phyloP scores from a whole-genome alignment of 164 flowering plant genomes.

The Kalanchoe fedtschenkoi region DNA sequence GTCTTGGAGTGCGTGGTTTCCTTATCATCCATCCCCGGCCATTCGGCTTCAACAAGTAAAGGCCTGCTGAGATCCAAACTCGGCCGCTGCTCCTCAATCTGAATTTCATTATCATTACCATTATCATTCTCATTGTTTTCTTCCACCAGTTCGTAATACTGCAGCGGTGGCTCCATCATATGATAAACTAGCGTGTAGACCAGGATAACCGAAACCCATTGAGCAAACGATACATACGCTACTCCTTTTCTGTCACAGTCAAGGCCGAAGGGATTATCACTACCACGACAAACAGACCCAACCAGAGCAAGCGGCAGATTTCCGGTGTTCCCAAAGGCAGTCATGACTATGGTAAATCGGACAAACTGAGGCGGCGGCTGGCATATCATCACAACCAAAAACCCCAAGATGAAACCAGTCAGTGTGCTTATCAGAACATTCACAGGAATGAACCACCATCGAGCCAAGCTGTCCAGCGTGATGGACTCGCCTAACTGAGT shows the following conservation, averaged over 20 bases:
- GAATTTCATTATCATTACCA: conserved; percentile 12
- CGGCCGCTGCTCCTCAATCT: conserved; percentile 22
- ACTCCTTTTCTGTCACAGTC: conserved; percentile 52
- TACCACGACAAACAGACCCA: conserved; percentile 64
- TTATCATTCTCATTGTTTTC: conserved; percentile 17
- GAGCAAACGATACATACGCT: conserved; percentile 83
- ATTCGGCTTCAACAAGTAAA: conserved; percentile 78
- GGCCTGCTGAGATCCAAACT: conserved; percentile 41
- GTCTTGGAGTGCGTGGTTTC: conserved; percentile 70
- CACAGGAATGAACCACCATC: conserved; percentile 90
- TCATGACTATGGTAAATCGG: conserved; percentile 67
- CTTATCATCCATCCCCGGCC: conserved; percentile 88
- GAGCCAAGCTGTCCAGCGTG: conserved; percentile 31
- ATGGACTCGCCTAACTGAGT: conserved; percentile 58
- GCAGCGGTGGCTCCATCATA: conserved; percentile 95
- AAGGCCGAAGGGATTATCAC: conserved; percentile 55
- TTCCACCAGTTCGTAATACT: conserved; percentile 52
- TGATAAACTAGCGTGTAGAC: conserved; percentile 85
- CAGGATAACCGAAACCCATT: conserved; percentile 80
- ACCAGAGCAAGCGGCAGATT: conserved; percentile 74
- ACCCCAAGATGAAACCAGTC: conserved; percentile 62
- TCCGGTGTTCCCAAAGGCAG: conserved; percentile 90
- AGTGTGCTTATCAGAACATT: conserved; percentile 57
- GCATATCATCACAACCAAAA: conserved; percentile 51
- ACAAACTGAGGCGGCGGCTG: conserved; percentile 63